Evolutionary conservation across 345 rosid species (phyloP).

Genomic region (Ceriops decandra): DNA sequence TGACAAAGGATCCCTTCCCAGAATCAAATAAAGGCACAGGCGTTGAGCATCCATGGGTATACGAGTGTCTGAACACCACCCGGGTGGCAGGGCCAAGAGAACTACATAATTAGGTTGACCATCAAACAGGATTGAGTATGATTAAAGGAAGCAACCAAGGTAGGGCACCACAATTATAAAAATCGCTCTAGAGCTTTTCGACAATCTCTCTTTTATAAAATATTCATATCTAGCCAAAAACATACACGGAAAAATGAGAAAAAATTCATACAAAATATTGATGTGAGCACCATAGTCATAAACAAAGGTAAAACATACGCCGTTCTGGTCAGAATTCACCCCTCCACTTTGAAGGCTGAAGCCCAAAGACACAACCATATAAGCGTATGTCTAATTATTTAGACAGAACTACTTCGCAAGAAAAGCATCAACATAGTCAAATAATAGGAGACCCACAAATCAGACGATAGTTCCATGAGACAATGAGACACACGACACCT

Average conservation of each 20-base stretch:
- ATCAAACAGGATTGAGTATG: conserved; percentile 14
- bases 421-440: conserved; percentile 25
- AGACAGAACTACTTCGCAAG: conserved; percentile 15
- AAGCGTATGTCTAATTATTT: conserved; percentile 22
- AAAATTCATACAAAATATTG: conserved; percentile 1
- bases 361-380: conserved; percentile 21
- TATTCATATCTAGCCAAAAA: conserved; percentile 9
- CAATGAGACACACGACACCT: conserved; percentile 27
- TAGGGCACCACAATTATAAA: conserved; percentile 11
- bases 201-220: conserved; percentile 9
- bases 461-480: conserved; percentile 45
- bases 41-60: not conserved
- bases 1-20: not conserved
- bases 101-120: conserved; percentile 21
- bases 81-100: not conserved
- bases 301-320: conserved; percentile 22
- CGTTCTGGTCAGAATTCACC: conserved; percentile 42
- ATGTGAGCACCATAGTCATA: conserved; percentile 23
- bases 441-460: conserved; percentile 25
- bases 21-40: not conserved
- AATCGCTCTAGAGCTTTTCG: conserved; percentile 4
- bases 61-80: conserved; percentile 14
- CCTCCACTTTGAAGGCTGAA: conserved; percentile 17
- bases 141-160: conserved; percentile 19
- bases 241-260: conserved; percentile 12